Evolutionary conservation across 352 stramenopile genomes (phyloP), one percentile per base, ranked within the genome.

Genomic region (Phytophthora multivora): DNA sequence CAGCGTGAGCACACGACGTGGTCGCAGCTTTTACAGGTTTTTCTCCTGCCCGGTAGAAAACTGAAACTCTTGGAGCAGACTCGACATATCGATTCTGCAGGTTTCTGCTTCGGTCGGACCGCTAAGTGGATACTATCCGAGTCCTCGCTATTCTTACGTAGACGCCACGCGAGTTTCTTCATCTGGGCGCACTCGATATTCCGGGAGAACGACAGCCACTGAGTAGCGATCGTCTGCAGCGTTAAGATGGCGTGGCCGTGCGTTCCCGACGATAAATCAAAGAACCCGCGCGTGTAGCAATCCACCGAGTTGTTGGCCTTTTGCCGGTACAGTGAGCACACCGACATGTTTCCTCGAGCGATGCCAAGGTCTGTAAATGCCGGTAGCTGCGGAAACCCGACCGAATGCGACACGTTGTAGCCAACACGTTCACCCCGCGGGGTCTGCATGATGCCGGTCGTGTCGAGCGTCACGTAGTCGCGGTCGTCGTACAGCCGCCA

Each of bases 391-490:
- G 56, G 53, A 40, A 79, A 66, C 5, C 68, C 68, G 0, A 79
- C 58, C 16, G 66, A 79, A 51, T 79, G 66, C 2, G 46, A 64
- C 11, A 79, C 50, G 23, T 58, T 74, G 51, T 69, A 77, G 47
- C 71, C 71, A 30, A 79, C 47, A n/a, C 42, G 54, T 16, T 79
- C 71, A 7, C 66, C 55, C 45, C 42, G 56, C 11, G 42, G 15
- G 6, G 69, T 66, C 5, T 56, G 15, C 33, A 73, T 63, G 25
- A 64, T 63, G 2, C 70, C 66, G 16, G 66, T 71, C 3, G 70
- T 66, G 26, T 78, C 70, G 31, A 78, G 66, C 7, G 60, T 76
- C 45, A 76, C 71, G 47, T 67, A 75, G 63, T 79, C 70, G 4
- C 69, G 65, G 31, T 67, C 55, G 25, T 77, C 56, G 40, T 71